A percentile compares a stretch with the other conserved stretches of the same genome.
Conservation (phyloP, 2,329 filamentous ascomycete species). For the Zymoseptoria ardabiliae region DNA sequence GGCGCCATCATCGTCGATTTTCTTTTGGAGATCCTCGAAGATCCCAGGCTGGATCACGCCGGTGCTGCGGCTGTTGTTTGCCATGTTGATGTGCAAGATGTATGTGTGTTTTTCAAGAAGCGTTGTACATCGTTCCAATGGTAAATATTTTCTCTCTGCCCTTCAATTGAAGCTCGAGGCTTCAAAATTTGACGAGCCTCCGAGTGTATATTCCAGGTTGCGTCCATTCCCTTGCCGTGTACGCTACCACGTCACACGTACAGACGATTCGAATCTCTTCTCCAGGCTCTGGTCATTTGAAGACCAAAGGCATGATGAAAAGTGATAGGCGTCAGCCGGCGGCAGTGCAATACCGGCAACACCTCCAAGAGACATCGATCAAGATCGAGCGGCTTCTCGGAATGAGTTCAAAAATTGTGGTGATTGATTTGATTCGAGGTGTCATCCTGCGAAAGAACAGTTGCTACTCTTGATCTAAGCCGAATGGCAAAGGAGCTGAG, state of each 20-base stretch:
- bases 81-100: neutral
- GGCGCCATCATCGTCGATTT: constrained; percentile 78
- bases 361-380: constrained; percentile 5
- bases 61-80: constrained; percentile 16
- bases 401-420: constrained; percentile 7
- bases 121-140: neutral
- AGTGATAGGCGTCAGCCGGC: constrained; percentile 11
- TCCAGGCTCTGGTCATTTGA: constrained; percentile 1
- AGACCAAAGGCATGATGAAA: constrained; percentile 7
- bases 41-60: constrained; percentile 42
- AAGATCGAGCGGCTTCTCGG: constrained; percentile 5
- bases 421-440: constrained; percentile 6
- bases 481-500: constrained; percentile 4
- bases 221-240: neutral
- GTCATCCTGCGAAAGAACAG: constrained; percentile 14
- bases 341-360: constrained; percentile 13
- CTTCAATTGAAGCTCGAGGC: neutral
- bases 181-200: neutral
- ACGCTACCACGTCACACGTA: neutral
- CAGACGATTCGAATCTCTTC: neutral
- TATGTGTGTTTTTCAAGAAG: neutral
- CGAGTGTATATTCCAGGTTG: neutral
- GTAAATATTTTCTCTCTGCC: neutral
- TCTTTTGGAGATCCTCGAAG: constrained; percentile 78
- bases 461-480: constrained; percentile 15